Percentiles rank a stretch among this genome's conserved stretches.
Evolutionary conservation across 768 basidiomycete species (phyloP).

Genomic region (Hericium erinaceus): DNA sequence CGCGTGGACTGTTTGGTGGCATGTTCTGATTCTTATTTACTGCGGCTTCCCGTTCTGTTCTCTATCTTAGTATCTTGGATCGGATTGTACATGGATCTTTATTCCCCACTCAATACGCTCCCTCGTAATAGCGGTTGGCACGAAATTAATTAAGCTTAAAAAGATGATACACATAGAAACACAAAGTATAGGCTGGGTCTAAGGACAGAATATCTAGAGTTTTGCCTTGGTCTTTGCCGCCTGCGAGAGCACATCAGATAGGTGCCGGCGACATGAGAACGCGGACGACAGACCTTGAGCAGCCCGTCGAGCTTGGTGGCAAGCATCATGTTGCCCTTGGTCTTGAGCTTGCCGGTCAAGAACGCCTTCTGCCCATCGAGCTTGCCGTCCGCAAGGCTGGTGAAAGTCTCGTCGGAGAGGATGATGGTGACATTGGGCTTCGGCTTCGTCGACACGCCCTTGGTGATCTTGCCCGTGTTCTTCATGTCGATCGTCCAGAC

Average conservation of each 20-base stretch:
- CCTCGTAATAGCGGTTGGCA: not conserved
- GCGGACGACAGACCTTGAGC: conserved; percentile 49
- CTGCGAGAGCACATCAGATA: not conserved
- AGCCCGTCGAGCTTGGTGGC: conserved; percentile 84
- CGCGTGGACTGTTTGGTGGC: conserved; percentile 70
- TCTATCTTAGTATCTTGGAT: not conserved
- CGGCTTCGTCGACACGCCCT: conserved; percentile 34
- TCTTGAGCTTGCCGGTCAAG: conserved; percentile 92
- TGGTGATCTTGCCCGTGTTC: conserved; percentile 68
- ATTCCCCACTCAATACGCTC: not conserved
- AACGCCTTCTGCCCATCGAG: conserved; percentile 91
- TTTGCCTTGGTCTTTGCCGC: conserved; percentile 10
- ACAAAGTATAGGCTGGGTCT: not conserved
- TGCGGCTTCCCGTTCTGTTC: not conserved
- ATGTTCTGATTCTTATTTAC: conserved; percentile 41
- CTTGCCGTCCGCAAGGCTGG: conserved; percentile 67
- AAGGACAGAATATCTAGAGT: not conserved
- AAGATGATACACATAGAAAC: not conserved
- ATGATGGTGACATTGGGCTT: conserved; percentile 81
- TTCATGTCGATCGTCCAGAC: conserved; percentile 93
- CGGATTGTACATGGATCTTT: not conserved
- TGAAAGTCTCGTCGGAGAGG: conserved; percentile 67
- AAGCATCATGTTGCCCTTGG: conserved; percentile 88
- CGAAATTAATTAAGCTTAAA: not conserved
- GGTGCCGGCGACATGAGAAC: not conserved